Evolutionary conservation across 2,329 filamentous ascomycete genomes (phyloP).

Genomic region (Akanthomyces uredinophilus): DNA sequence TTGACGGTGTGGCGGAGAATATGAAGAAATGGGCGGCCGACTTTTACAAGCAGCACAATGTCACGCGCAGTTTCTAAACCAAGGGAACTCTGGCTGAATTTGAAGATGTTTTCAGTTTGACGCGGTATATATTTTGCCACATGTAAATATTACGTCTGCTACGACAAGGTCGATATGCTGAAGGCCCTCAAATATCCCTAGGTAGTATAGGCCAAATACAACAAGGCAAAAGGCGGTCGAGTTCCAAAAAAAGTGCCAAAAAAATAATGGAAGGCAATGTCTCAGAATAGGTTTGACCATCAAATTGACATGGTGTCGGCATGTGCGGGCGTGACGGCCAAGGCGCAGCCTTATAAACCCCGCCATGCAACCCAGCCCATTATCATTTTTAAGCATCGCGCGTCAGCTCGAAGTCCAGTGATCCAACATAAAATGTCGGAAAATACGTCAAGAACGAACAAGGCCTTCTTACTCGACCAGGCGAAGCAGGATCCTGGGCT

Average conservation of each 20-base stretch:
- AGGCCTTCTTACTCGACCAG: background rate
- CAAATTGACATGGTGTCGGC: too few species aligned
- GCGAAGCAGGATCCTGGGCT: constrained; percentile 21
- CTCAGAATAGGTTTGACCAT: too few species aligned
- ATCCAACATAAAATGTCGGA: background rate
- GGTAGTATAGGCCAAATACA: too few species aligned
- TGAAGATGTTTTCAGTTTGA: too few species aligned
- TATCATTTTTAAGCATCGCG: background rate
- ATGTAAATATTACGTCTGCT: too few species aligned
- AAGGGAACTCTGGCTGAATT: background rate
- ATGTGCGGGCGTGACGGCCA: too few species aligned
- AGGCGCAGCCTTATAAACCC: background rate
- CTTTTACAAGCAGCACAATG: constrained; percentile 32
- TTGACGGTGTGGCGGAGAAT: constrained; percentile 49
- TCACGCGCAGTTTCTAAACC: background rate
- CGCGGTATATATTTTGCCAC: too few species aligned
- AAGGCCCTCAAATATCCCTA: too few species aligned
- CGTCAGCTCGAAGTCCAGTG: background rate
- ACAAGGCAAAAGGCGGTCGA: too few species aligned
- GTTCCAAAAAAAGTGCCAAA: too few species aligned
- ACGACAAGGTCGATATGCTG: too few species aligned
- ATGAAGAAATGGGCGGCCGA: constrained; percentile 59
- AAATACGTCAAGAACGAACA: background rate
- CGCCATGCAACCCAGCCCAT: background rate
- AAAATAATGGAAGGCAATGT: too few species aligned